Evolutionary conservation across 805 yeast genomes (phyloP).

Genomic region (Ogataea populi-albae): DNA sequence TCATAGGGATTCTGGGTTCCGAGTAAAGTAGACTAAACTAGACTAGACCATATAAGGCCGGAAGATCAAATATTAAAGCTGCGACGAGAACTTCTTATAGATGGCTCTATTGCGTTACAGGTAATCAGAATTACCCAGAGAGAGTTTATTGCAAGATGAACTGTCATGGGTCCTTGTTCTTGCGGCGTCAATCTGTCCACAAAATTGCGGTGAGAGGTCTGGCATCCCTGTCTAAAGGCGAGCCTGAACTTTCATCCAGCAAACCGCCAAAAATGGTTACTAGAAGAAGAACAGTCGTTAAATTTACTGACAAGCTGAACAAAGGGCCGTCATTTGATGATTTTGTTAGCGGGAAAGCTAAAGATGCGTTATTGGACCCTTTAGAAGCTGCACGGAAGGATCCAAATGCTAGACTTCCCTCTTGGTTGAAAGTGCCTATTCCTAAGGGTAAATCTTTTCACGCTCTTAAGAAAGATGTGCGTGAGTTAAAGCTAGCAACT

Average conservation of each 20-base stretch:
- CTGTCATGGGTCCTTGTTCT: too few relatives aligned
- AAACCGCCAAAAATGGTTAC: slow-evolving; percentile 11
- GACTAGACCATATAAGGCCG: too few relatives aligned
- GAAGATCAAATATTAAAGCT: too few relatives aligned
- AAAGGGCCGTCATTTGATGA: slow-evolving; percentile 94
- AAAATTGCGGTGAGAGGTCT: slow-evolving; percentile 3
- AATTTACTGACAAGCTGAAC: slow-evolving; percentile 66
- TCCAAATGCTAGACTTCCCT: slow-evolving; percentile 72
- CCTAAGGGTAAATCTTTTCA: slow-evolving; percentile 91
- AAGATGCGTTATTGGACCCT: slow-evolving; percentile 66
- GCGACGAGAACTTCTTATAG: too few relatives aligned
- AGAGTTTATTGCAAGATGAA: too few relatives aligned
- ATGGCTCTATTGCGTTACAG: too few relatives aligned
- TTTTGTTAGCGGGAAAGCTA: slow-evolving; percentile 79
- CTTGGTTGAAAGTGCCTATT: slow-evolving; percentile 93
- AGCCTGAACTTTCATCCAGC: not conserved
- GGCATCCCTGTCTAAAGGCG: slow-evolving; percentile 4
- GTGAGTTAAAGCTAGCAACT: slow-evolving; percentile 85
- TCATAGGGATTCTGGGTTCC: too few relatives aligned
- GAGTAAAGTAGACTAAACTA: too few relatives aligned
- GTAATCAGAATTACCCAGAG: too few relatives aligned
- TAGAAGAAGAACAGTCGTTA: slow-evolving; percentile 51
- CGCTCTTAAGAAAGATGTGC: slow-evolving; percentile 77
- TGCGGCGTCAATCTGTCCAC: too few relatives aligned
- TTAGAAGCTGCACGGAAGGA: slow-evolving; percentile 69